A percentile compares a stretch with the other conserved stretches of the same genome.
Evolutionary conservation across 1,284 basidiomycete species (phyloP).

Genomic region (Salmacisia buchloeana): DNA sequence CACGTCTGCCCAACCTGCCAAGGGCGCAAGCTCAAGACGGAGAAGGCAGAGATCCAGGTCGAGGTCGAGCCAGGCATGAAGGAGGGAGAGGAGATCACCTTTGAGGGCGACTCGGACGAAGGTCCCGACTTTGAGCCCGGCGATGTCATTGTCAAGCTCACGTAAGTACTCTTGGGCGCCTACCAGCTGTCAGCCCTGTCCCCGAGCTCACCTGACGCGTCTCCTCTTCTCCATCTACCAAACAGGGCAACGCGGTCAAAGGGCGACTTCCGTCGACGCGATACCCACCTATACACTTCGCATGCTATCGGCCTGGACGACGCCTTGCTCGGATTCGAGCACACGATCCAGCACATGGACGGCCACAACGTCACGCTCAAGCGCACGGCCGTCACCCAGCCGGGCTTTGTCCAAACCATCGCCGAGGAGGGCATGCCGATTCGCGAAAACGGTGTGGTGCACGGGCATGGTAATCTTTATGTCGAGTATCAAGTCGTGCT

Average conservation of each 20-base stretch:
- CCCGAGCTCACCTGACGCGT: background rate
- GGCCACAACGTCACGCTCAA: conserved; percentile 31
- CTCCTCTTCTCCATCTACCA: background rate
- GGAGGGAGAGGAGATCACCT: conserved; percentile 38
- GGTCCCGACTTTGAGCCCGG: conserved; percentile 40
- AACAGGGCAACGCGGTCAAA: conserved; percentile 20
- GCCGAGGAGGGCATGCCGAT: conserved; percentile 44
- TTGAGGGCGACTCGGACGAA: conserved; percentile 45
- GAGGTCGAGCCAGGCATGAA: conserved; percentile 40
- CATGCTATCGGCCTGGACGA: conserved; percentile 39
- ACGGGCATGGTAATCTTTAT: conserved; percentile 37
- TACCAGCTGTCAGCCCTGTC: background rate
- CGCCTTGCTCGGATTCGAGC: conserved; percentile 44
- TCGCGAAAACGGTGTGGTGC: conserved; percentile 23
- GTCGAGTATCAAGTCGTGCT: conserved; percentile 43
- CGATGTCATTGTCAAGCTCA: conserved; percentile 42
- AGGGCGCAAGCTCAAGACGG: conserved; percentile 39
- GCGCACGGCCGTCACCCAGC: conserved; percentile 39
- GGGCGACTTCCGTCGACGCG: conserved; percentile 39
- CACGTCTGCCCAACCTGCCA: conserved; percentile 36
- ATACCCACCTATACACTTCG: conserved; percentile 40
- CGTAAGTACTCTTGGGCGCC: conserved; percentile 14
- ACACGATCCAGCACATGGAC: conserved; percentile 42
- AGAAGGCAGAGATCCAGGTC: conserved; percentile 38
- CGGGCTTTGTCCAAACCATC: conserved; percentile 33